Percentiles rank a stretch among this genome's conserved stretches.
Conservation (phyloP, 345 rosid species). For the Eucalyptus regnans region DNA sequence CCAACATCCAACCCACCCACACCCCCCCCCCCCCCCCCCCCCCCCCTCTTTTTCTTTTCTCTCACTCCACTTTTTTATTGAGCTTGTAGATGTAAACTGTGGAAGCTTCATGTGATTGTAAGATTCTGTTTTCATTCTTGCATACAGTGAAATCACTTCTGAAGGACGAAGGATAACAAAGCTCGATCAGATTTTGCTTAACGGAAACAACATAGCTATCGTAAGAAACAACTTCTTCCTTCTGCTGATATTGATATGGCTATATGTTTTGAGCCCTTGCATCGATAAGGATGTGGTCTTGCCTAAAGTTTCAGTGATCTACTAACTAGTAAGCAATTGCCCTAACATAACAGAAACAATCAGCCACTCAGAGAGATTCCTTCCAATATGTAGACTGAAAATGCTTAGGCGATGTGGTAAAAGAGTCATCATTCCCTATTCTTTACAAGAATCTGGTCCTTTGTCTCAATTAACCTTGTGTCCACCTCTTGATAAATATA, state of each 20-base stretch:
- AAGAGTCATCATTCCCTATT: background rate
- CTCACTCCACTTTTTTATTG: background rate
- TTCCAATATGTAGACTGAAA: background rate
- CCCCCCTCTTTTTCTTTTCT: too few relatives aligned
- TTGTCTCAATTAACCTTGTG: background rate
- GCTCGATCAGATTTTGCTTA: slow-evolving; percentile 93
- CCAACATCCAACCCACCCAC: background rate
- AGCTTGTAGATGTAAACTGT: background rate
- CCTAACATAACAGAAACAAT: background rate
- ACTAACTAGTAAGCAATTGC: background rate
- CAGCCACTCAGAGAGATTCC: background rate
- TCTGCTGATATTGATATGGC: background rate
- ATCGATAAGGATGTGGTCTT: background rate
- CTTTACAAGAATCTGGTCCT: background rate
- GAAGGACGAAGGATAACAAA: slow-evolving; percentile 89
- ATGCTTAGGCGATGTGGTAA: background rate
- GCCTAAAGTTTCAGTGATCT: background rate
- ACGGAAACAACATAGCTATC: slow-evolving; percentile 92
- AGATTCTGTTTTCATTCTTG: background rate
- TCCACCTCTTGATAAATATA: background rate
- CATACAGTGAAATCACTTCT: slow-evolving; percentile 69
- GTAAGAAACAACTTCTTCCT: slow-evolving; percentile 28
- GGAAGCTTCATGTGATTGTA: background rate
- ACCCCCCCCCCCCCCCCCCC: too few relatives aligned
- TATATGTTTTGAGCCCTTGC: background rate